Conservation (phyloP, 306 rosid species). For the Trifolium dubium region DNA sequence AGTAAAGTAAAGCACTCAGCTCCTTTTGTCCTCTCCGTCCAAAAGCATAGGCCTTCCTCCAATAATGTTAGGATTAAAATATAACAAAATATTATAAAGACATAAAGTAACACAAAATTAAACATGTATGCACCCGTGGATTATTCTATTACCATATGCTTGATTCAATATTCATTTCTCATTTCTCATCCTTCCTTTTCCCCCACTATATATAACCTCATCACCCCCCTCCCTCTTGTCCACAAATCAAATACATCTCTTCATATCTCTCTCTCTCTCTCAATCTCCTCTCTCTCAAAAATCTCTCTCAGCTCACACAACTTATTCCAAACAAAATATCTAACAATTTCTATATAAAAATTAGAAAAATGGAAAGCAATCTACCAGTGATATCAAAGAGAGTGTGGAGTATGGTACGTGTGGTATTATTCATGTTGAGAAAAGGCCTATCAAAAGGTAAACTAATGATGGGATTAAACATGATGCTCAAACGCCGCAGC, state of each 20-base stretch:
- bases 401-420: constrained; percentile 69
- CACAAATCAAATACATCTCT: constrained; percentile 16
- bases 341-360: neutral
- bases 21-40: neutral
- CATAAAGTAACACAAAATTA: constrained; percentile 5
- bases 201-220: constrained; percentile 5
- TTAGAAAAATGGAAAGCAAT: constrained; percentile 50
- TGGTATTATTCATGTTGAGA: constrained; percentile 66
- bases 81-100: neutral
- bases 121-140: constrained; percentile 29
- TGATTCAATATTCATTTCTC: constrained; percentile 6
- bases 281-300: constrained; percentile 22
- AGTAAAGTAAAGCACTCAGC: neutral
- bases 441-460: constrained; percentile 75
- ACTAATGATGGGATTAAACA: constrained; percentile 64
- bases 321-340: neutral
- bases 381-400: constrained; percentile 57
- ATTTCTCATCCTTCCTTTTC: neutral
- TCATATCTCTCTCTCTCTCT: constrained; percentile 30
- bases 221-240: constrained; percentile 1
- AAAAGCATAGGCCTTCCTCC: neutral
- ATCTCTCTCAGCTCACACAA: constrained; percentile 30
- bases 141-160: neutral
- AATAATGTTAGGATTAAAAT: constrained; percentile 7
- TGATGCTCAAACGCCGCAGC: constrained; percentile 81